phyloP scores from a whole-genome alignment of 1,284 basidiomycete species.

The Cystobasidium slooffiae region DNA sequence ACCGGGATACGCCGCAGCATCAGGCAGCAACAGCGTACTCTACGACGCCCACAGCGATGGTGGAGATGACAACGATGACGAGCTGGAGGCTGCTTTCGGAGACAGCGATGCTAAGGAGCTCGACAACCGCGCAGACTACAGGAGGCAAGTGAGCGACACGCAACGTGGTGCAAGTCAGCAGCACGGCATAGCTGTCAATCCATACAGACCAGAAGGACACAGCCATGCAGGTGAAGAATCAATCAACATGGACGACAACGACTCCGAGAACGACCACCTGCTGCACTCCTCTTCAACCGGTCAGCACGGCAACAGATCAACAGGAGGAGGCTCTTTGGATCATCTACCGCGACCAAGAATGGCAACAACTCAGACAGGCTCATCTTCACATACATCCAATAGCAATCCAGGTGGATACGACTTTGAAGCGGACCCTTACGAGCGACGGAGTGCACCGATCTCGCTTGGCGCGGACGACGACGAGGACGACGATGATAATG shows the following conservation, averaged over 20 bases:
- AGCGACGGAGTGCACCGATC: conserved; percentile 48
- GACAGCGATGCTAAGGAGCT: conserved; percentile 50
- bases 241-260: conserved; percentile 7
- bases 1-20: conserved; percentile 3
- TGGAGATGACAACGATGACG: conserved; percentile 47
- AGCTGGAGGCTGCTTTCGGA: conserved; percentile 55
- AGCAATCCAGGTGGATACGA: conserved; percentile 67
- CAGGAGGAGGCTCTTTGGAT: conserved; percentile 32
- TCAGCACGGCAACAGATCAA: background rate
- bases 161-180: conserved; percentile 11
- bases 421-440: conserved; percentile 77
- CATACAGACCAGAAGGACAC: conserved; percentile 28
- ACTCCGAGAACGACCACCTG: conserved; percentile 19
- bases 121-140: conserved; percentile 4
- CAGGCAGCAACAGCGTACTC: conserved; percentile 12
- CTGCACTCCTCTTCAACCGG: background rate
- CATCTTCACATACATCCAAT: conserved; percentile 26
- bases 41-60: conserved; percentile 9
- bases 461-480: conserved; percentile 14
- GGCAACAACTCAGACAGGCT: conserved; percentile 7
- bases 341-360: conserved; percentile 34
- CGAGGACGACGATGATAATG: background rate
- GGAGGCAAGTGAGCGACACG: conserved; percentile 12
- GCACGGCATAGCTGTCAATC: background rate
- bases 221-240: conserved; percentile 24